Base-by-base conservation (phyloP, 2,329 filamentous ascomycete species). In the Talaromyces rugulosus region DNA sequence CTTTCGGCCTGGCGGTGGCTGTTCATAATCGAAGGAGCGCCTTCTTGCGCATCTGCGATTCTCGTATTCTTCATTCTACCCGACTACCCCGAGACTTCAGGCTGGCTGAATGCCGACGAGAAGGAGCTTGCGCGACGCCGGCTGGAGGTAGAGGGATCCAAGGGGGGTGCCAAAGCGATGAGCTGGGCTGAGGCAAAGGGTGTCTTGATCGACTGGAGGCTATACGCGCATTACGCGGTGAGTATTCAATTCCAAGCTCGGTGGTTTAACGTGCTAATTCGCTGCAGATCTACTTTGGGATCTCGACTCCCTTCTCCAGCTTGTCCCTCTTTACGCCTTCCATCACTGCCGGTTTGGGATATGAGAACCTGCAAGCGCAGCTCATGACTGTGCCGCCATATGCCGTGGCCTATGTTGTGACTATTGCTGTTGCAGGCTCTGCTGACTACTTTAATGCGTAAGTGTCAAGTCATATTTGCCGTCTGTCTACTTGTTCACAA, bases 311-410 rank as follows among this genome's bases (percentile, higher is more conserved):
- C 0, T 86, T 88, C 66, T 83, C 83, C 1, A 84, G 82, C 55
- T 75, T 89, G 58, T 86, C 83, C 12, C 77, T 75, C 78, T 89
- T 81, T 72, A 81, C 88, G 0, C 88, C 88, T 0, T 86, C 84
- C 2, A 89, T 90, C 60, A 85, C 89, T 59, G 80, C 81, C 4
- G 85, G 85, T 0, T 70, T 84, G 1, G 81, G 81, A 2, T 84
- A 81, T 66, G 71, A 82, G n/a, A 80, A 83, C 58, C 76, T 87
- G n/a, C 71, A 77, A 54, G 85, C 86, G 4, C 87, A 89, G 72
- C 72, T 89, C 23, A 86, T 89, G 81, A 88, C 86, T 0, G 85
- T 89, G 0, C 86, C 87, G 1, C 86, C 87, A 0, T 89, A 86
- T 70, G 86, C 83, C 1, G 83, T 83, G 1, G 84, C 83, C 5